Evolutionary conservation across 2,329 filamentous ascomycete species (phyloP).

Genomic region (Verticillium dahliae): DNA sequence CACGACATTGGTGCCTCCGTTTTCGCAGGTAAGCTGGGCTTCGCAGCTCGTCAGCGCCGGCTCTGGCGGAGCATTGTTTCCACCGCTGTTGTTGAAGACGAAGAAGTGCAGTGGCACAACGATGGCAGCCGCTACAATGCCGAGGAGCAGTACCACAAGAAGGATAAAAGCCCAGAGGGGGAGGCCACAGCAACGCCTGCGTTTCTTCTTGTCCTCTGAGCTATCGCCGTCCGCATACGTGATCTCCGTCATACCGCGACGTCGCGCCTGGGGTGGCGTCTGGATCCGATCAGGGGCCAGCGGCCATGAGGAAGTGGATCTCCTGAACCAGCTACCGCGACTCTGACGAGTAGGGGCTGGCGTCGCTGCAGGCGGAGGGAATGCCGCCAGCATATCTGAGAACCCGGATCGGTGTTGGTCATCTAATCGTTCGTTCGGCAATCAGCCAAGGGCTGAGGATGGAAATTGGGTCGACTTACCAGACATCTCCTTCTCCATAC

Average conservation of each 20-base stretch:
- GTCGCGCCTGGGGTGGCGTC: constrained; percentile 4
- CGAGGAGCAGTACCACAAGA: constrained; percentile 55
- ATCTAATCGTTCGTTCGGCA: constrained; percentile 16
- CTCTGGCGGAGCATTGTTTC: constrained; percentile 23
- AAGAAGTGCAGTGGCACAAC: constrained; percentile 67
- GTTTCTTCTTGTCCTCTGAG: constrained; percentile 23
- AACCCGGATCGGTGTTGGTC: constrained; percentile 45
- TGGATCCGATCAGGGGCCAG: constrained; percentile 22
- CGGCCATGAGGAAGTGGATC: constrained; percentile 40
- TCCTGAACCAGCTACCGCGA: constrained; percentile 35
- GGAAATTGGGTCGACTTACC: constrained; percentile 22
- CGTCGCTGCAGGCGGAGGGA: constrained; percentile 53
- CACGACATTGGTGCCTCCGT: constrained; percentile 73
- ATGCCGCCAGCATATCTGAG: constrained; percentile 61
- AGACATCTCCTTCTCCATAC: constrained; percentile 30
- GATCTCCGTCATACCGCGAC: constrained; percentile 7
- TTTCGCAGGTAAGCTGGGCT: constrained; percentile 59
- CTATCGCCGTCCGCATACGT: constrained; percentile 14
- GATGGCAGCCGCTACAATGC: constrained; percentile 73
- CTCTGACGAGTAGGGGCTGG: constrained; percentile 34
- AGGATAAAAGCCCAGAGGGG: constrained; percentile 72
- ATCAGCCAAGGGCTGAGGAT: background rate
- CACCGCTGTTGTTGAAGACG: constrained; percentile 45
- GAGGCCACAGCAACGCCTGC: constrained; percentile 74
- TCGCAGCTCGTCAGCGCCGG: constrained; percentile 47